A percentile compares a stretch with the other conserved stretches of the same genome.
phyloP scores from a whole-genome alignment of 768 basidiomycete genomes.

The Mycena alexandri region DNA sequence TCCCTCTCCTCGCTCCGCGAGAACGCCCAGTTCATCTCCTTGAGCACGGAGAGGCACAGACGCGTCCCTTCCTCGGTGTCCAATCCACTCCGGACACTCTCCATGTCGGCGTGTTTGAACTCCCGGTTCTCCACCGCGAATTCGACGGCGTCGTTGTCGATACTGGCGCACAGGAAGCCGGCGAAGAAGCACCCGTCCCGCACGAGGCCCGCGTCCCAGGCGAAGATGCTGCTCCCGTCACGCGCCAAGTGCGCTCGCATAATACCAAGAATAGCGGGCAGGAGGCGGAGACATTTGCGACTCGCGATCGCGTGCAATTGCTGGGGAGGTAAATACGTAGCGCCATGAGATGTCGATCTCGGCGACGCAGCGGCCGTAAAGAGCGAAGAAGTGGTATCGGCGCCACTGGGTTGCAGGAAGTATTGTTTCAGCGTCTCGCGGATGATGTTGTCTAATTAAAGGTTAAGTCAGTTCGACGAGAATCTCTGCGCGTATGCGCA shows the following conservation, averaged over 20 bases:
- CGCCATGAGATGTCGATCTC: conserved; percentile 61
- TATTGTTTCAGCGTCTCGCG: conserved; percentile 84
- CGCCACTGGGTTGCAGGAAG: conserved; percentile 44
- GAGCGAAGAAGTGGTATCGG: conserved; percentile 42
- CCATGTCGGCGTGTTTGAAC: conserved; percentile 49
- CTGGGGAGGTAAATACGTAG: conserved; percentile 61
- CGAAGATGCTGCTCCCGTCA: conserved; percentile 67
- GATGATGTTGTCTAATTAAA: conserved; percentile 79
- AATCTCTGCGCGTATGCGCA: background rate
- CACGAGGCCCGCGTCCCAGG: conserved; percentile 88
- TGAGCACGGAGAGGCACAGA: conserved; percentile 80
- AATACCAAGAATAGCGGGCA: conserved; percentile 65
- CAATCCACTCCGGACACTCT: conserved; percentile 42
- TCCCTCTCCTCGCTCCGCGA: conserved; percentile 81
- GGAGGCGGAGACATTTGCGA: conserved; percentile 62
- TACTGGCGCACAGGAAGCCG: conserved; percentile 78
- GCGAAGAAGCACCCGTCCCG: conserved; percentile 94
- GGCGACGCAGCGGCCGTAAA: conserved; percentile 61
- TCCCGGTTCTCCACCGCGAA: conserved; percentile 48
- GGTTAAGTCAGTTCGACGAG: conserved; percentile 25
- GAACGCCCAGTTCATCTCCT: conserved; percentile 86
- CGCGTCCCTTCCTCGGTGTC: conserved; percentile 60
- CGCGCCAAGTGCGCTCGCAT: conserved; percentile 63
- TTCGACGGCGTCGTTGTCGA: conserved; percentile 61
- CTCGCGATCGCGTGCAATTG: conserved; percentile 63